Percentiles rank a stretch among this genome's conserved stretches.
These are phyloP conservation scores for Candida golubevii DNA, from an alignment of 805 yeast genomes.

Conservation along the genomic window DNA sequence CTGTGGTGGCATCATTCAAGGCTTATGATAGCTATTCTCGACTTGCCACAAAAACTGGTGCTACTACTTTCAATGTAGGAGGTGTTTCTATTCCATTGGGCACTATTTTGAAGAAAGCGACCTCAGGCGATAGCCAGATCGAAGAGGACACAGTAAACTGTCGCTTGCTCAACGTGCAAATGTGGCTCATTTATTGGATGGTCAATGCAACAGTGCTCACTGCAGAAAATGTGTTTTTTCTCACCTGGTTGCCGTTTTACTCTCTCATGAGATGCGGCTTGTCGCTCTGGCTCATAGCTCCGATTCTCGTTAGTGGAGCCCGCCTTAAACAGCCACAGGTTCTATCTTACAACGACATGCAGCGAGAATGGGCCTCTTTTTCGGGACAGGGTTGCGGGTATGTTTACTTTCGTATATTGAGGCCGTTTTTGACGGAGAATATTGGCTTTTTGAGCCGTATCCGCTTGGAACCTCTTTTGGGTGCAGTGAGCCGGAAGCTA, in stretches of 20 bases:
- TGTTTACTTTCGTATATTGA: conserved; percentile 23
- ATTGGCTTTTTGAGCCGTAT: conserved; percentile 9
- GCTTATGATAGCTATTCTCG: conserved; percentile 46
- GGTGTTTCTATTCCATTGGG: conserved; percentile 39
- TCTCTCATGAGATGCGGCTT: conserved; percentile 52
- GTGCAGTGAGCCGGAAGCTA: conserved; percentile 5
- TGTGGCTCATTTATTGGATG: conserved; percentile 60
- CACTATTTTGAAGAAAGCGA: conserved; percentile 29
- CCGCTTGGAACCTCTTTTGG: conserved; percentile 7
- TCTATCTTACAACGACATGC: conserved; percentile 14
- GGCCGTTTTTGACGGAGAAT: conserved; percentile 28
- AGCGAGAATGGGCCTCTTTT: conserved; percentile 26
- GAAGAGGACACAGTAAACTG: conserved; percentile 20
- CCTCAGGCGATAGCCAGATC: conserved; percentile 12
- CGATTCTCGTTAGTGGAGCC: conserved; percentile 47
- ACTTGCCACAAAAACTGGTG: conserved; percentile 25
- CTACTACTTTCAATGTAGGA: conserved; percentile 31
- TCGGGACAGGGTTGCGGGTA: conserved; percentile 31
- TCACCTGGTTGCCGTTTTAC: conserved; percentile 29
- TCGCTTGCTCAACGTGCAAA: conserved; percentile 28
- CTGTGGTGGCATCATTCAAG: conserved; percentile 56
- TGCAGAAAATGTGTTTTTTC: conserved; percentile 39
- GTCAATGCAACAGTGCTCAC: conserved; percentile 43
- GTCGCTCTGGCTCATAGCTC: conserved; percentile 42
- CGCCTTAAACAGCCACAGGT: conserved; percentile 9